Percentiles rank a stretch among this genome's conserved stretches.
These are phyloP conservation scores for Colletotrichum tropicale DNA, from an alignment of 2,329 filamentous ascomycete species.

Conservation along the genomic window DNA sequence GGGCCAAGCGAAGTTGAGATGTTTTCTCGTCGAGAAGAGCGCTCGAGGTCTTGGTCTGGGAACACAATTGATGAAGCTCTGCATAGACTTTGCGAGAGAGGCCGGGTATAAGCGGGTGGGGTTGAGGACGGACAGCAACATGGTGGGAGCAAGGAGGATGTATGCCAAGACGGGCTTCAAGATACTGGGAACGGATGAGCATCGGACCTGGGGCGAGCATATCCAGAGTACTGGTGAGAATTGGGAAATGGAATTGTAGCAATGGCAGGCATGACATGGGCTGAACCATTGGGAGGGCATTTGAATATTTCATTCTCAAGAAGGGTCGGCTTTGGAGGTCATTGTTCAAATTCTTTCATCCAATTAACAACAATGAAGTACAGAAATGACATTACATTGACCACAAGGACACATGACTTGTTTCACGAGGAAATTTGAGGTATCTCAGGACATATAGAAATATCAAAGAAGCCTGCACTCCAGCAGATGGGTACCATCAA, in stretches of 20 bases:
- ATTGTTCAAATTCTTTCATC: neutral
- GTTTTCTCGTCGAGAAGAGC: conserved; percentile 26
- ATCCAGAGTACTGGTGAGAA: neutral
- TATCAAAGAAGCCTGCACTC: neutral
- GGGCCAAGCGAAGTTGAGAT: conserved; percentile 25
- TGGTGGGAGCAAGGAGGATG: conserved; percentile 21
- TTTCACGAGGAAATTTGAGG: fast-evolving
- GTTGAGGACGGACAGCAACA: conserved; percentile 23
- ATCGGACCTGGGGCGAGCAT: neutral
- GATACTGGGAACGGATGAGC: neutral
- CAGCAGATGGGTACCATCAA: neutral
- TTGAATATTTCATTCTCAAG: neutral
- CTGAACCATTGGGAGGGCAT: neutral
- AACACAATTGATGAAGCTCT: conserved; percentile 15
- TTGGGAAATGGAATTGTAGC: conserved; percentile 13
- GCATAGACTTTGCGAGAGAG: conserved; percentile 23
- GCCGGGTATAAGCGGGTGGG: conserved; percentile 19
- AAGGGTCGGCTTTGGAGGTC: neutral
- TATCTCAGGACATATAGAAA: neutral
- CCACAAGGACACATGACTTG: fast-evolving
- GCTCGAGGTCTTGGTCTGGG: conserved; percentile 25
- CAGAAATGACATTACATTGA: fast-evolving
- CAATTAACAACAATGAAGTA: neutral
- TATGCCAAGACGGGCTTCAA: conserved; percentile 25
- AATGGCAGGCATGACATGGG: neutral